These are phyloP conservation scores for Chrysophaeum taylorii DNA, from an alignment of 352 stramenopile genomes.

Conservation along the genomic window DNA sequence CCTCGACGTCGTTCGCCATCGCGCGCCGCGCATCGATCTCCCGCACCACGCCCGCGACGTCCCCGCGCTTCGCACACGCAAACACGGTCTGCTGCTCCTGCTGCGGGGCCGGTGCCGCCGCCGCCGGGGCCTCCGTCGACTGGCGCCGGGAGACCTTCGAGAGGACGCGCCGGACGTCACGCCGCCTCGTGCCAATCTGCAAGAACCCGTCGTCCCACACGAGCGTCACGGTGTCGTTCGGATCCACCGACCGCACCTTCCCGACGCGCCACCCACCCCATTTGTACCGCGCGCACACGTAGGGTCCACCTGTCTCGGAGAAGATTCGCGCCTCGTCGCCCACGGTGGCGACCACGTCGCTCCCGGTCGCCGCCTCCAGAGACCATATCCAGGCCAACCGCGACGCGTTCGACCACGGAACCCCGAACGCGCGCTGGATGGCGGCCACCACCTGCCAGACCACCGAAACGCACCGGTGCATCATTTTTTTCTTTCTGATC, in stretches of 20 bases:
- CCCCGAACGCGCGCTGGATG: too few relatives aligned
- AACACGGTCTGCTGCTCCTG: neutral
- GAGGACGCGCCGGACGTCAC: neutral
- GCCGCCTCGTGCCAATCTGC: neutral
- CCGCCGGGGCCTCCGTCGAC: neutral
- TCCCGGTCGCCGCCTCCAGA: too few relatives aligned
- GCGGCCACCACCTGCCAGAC: too few relatives aligned
- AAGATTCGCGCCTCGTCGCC: too few relatives aligned
- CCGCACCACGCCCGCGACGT: neutral
- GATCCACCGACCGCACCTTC: neutral
- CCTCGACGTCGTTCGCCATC: neutral
- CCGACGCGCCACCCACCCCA: neutral
- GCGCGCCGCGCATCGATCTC: neutral
- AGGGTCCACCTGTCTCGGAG: too few relatives aligned
- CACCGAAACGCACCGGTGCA: too few relatives aligned
- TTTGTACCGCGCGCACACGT: neutral
- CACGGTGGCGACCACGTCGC: too few relatives aligned
- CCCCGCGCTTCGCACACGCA: neutral
- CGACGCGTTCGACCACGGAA: too few relatives aligned
- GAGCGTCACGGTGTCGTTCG: neutral
- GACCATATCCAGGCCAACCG: too few relatives aligned
- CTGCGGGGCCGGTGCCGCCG: neutral
- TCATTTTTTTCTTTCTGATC: too few relatives aligned
- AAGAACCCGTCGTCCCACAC: constrained; percentile 5
- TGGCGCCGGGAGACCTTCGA: neutral